Percentiles rank a stretch among this genome's conserved stretches.
Evolutionary conservation across 257 asterid genomes (phyloP).

Genomic region (Phtheirospermum japonicum): DNA sequence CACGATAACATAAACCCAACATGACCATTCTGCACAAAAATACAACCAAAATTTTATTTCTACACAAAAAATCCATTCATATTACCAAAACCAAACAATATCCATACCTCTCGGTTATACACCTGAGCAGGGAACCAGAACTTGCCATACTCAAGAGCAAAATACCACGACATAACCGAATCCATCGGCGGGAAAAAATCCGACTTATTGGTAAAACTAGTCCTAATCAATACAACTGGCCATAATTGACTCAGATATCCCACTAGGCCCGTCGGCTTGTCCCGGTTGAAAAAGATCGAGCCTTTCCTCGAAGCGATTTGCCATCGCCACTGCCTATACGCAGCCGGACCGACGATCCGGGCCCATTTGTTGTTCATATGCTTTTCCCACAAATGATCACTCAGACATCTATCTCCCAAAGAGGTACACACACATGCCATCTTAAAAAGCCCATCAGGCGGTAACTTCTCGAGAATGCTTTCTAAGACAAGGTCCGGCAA

Average conservation of each 20-base stretch:
- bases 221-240: conserved; percentile 54
- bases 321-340: conserved; percentile 67
- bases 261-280: conserved; percentile 42
- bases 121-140: conserved; percentile 96
- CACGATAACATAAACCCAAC: conserved; percentile 80
- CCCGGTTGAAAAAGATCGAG: conserved; percentile 46
- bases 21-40: conserved; percentile 63
- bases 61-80: background rate
- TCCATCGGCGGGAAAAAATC: conserved; percentile 51
- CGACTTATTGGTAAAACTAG: conserved; percentile 41
- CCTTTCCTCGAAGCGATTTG: conserved; percentile 55
- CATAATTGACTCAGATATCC: conserved; percentile 46
- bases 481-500: conserved; percentile 86
- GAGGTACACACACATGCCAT: conserved; percentile 71
- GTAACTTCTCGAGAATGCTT: conserved; percentile 77
- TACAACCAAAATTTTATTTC: background rate
- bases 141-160: conserved; percentile 83
- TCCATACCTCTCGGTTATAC: conserved; percentile 77
- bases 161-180: conserved; percentile 73
- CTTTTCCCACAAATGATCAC: conserved; percentile 78
- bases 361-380: conserved; percentile 79
- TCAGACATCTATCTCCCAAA: conserved; percentile 58
- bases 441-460: conserved; percentile 67
- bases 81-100: background rate
- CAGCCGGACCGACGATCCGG: conserved; percentile 60